Conservation (phyloP, 768 basidiomycete genomes). For the Saitozyma podzolica region DNA sequence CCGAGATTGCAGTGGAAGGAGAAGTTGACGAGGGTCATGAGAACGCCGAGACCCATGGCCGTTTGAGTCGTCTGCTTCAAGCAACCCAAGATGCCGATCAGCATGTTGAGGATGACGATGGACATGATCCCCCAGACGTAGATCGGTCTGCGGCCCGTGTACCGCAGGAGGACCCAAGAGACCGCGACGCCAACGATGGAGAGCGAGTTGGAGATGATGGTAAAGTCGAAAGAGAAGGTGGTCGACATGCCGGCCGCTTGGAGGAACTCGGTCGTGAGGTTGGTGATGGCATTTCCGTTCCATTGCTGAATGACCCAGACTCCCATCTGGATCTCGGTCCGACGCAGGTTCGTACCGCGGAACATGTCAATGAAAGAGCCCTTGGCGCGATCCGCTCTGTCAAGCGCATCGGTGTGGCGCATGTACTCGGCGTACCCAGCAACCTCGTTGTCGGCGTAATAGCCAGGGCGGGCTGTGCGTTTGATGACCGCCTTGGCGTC, state of each 20-base stretch:
- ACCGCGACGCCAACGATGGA: constrained; percentile 45
- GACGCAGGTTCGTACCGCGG: constrained; percentile 17
- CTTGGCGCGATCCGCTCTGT: not conserved
- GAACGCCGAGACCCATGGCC: constrained; percentile 30
- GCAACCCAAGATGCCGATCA: constrained; percentile 46
- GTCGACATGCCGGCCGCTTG: constrained; percentile 10
- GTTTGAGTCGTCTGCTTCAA: constrained; percentile 5
- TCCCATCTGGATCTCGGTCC: not conserved
- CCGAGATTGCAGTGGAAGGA: constrained; percentile 36
- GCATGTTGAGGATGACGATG: constrained; percentile 36
- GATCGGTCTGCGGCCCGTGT: not conserved
- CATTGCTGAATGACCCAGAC: constrained; percentile 9
- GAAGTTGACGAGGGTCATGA: constrained; percentile 46
- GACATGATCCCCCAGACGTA: constrained; percentile 17
- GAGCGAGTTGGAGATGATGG: constrained; percentile 21
- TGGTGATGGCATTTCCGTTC: constrained; percentile 6
- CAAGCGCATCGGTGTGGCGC: constrained; percentile 13
- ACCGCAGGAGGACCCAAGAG: constrained; percentile 36
- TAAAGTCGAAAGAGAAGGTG: constrained; percentile 6
- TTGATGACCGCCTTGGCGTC: constrained; percentile 18
- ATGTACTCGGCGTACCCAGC: constrained; percentile 12
- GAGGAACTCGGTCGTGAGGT: constrained; percentile 5
- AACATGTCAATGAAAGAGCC: constrained; percentile 13
- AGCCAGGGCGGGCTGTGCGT: constrained; percentile 3
- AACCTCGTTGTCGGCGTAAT: constrained; percentile 8